phyloP scores from a whole-genome alignment of 441 rosid genomes.

The Populus trichocarpa region DNA sequence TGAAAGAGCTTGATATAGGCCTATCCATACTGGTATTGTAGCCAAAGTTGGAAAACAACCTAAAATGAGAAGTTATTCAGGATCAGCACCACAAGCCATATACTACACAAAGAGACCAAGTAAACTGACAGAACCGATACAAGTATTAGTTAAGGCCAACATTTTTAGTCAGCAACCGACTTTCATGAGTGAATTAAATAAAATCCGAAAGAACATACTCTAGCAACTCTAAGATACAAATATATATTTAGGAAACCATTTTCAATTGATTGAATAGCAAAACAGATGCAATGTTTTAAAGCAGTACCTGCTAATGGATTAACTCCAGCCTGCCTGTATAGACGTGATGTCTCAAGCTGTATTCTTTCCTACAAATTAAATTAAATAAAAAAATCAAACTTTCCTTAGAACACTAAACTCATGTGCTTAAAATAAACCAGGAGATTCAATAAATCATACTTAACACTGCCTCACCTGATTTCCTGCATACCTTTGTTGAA shows the following conservation, averaged over 20 bases:
- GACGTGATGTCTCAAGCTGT: slow-evolving; percentile 86
- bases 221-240: neutral
- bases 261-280: neutral
- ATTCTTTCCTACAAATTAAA: slow-evolving; percentile 66
- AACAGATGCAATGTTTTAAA: slow-evolving; percentile 1
- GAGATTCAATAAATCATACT: slow-evolving; percentile 6
- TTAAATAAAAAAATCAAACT: slow-evolving; percentile 10
- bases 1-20: slow-evolving; percentile 97
- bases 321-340: slow-evolving; percentile 91
- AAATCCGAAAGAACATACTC: neutral
- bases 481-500: slow-evolving; percentile 94
- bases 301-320: slow-evolving; percentile 91
- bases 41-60: slow-evolving; percentile 95
- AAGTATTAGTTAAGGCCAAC: neutral
- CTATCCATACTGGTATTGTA: slow-evolving; percentile 96
- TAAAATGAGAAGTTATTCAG: slow-evolving; percentile 25
- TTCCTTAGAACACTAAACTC: neutral
- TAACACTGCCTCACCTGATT: slow-evolving; percentile 58
- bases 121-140: neutral
- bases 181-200: neutral
- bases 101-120: neutral
- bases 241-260: no score
- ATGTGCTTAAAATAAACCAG: slow-evolving; percentile 10
- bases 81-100: slow-evolving; percentile 16
- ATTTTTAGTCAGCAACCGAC: neutral